Base-by-base conservation (phyloP, 768 basidiomycete genomes). In the Lentinula boryana region DNA sequence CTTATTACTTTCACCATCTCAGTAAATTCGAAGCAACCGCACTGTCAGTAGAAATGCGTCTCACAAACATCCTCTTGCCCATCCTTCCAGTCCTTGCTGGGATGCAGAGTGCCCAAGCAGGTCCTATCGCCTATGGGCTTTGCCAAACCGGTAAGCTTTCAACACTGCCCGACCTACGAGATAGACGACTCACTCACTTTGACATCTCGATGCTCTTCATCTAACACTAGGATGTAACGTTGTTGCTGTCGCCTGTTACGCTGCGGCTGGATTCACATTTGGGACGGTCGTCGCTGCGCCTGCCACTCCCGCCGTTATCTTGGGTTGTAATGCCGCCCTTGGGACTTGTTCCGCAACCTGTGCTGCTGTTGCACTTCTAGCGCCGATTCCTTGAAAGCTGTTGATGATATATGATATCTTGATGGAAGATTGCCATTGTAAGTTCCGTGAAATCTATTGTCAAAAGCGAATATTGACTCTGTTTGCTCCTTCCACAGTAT, bases 211-310 rank as follows among this genome's bases (percentile, higher is more conserved):
- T 16, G 13, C 46, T 40, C 50, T 12, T 18, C 33, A 5, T 18
- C 63, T 66, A n/a, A 23, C 48, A 27, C 27, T 27, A 72, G 72
- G 71, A 1, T 75, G 75, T 58, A 75, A 74, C 60, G 55, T 61
- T 8, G 55, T 70, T 8, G 76, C 68, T 2, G 76, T 76, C 12
- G 75, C 77, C 4, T 79, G 77, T 64, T 79, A 79, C 48, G 74
- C 74, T 6, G 75, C 64, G 3, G 78, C 78, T 0, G 77, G 77
- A 0, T 60, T 69, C 51, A 70, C 68, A 0, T 79, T 79, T 57
- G 77, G 78, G 9, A 76, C 75, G 3, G 70, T 77, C 50, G 63
- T 75, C 38, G 76, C 76, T 2, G 74, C 72, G 5, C 58, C 73
- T 5, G 70, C 66, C 1, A 70, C 73, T 1, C 75, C 78, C 6